Base-by-base conservation (phyloP, 108 stramenopile genomes). In the Cyclotella sp. region DNA sequence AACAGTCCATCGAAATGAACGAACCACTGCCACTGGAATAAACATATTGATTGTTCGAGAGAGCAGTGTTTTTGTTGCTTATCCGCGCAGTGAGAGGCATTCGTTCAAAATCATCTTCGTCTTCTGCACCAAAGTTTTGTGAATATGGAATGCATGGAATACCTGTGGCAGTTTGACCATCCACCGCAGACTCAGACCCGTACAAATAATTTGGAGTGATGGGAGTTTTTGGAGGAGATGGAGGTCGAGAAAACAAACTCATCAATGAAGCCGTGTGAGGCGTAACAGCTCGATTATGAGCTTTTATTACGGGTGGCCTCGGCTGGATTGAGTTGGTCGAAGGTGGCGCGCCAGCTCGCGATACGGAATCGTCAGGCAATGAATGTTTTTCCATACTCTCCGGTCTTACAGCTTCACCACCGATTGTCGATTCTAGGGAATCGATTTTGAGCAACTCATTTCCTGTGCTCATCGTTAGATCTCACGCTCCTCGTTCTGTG, bases 201-300 rank as follows among this genome's bases (percentile, higher is more conserved):
- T 13, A 47, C 22, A 16, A 45, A 61, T 49, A 10, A 15, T 52
- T 65, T 39, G 77, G 77, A 45, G 77, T 64, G 24, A 61, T 19
- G 18, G 77, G 76, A 40, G 76, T 71, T 22, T 9, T 44, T 1
- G 70, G 75, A 39, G 75, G 13, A 60, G 14, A 43, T 3, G 61
- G 24, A 0, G 77, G 77, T 22, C 63, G 49, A 46, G 77, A 61
- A 39, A 78, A 78, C 19, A 78, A 42, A 66, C 54, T 78, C 70
- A 78, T 78, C 45, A 78, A 51, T 46, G 54, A 45, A 12, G 61
- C 77, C 9, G 77, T 78, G 26, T 78, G 77, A 4, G 69, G 68
- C 18, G 77, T 78, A 15, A 78, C 53, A 22, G 52, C 58, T 29
- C 77, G 68, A 71, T 55, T 64, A 19, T 78, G 69, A 21, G 42